Percentiles rank a stretch among this genome's conserved stretches.
These are phyloP conservation scores for Chrysosporium queenslandicum DNA, from an alignment of 2,329 filamentous ascomycete genomes.

Conservation along the genomic window DNA sequence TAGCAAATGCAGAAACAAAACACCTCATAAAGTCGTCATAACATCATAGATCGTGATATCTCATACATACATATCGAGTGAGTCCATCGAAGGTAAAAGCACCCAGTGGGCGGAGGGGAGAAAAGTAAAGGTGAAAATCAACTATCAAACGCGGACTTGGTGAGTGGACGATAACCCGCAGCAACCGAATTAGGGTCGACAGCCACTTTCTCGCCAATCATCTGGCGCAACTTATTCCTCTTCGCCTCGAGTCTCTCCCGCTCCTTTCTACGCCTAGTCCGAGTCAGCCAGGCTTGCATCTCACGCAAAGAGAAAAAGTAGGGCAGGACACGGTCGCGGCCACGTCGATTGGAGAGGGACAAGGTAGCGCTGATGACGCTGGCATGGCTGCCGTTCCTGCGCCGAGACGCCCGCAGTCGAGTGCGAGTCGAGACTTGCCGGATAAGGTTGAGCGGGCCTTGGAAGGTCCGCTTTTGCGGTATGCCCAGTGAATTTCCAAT, in stretches of 20 bases:
- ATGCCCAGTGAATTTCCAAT: conserved; percentile 49
- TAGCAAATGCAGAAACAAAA: neutral
- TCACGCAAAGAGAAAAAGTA: conserved; percentile 43
- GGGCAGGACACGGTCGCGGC: conserved; percentile 26
- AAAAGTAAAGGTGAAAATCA: neutral
- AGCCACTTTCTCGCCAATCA: conserved; percentile 41
- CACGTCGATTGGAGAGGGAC: conserved; percentile 17
- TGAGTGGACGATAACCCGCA: neutral
- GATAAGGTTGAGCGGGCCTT: conserved; percentile 31
- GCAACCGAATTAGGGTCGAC: conserved; percentile 24
- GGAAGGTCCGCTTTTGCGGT: conserved; percentile 40
- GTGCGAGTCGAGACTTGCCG: conserved; percentile 27
- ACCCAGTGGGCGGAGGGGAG: too few species aligned
- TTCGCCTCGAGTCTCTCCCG: conserved; percentile 43
- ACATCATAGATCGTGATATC: neutral
- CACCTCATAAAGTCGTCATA: neutral
- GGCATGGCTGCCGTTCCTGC: conserved; percentile 14
- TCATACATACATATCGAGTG: neutral
- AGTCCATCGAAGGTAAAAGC: neutral
- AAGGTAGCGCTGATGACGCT: conserved; percentile 27
- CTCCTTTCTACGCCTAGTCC: conserved; percentile 35
- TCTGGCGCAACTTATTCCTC: conserved; percentile 44
- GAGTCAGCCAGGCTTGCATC: conserved; percentile 40
- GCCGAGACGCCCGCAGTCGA: conserved; percentile 18
- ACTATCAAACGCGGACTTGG: conserved; percentile 6